phyloP scores from a whole-genome alignment of 2,329 filamentous ascomycete species.

The Fusarium equiseti region DNA sequence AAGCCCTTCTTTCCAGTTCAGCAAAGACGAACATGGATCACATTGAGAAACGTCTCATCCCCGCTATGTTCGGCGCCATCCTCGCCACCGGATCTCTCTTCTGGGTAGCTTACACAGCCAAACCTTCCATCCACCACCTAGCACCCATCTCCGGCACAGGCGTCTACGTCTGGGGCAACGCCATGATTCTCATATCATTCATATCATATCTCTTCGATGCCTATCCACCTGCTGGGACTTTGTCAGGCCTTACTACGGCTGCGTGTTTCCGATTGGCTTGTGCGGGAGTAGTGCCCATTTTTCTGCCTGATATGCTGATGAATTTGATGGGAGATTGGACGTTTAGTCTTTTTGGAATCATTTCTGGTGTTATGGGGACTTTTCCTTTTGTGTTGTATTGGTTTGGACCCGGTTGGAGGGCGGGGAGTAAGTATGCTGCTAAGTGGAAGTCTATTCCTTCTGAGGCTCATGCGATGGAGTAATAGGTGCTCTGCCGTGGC shows the following conservation, averaged over 20 bases:
- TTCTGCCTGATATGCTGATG: slow-evolving; percentile 6
- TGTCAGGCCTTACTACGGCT: slow-evolving; percentile 1
- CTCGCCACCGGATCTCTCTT: not conserved
- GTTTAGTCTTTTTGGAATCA: slow-evolving; percentile 4
- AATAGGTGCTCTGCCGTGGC: rapidly evolving
- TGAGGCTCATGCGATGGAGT: not conserved
- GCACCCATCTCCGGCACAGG: not conserved
- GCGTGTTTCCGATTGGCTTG: slow-evolving; percentile 9
- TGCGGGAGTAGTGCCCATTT: slow-evolving; percentile 2
- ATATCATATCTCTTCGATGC: slow-evolving; percentile 9
- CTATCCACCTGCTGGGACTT: not conserved
- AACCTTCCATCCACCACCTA: not conserved
- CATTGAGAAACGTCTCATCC: not conserved
- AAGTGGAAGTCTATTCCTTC: not conserved
- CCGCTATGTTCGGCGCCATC: not conserved
- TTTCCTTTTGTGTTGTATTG: slow-evolving; percentile 6
- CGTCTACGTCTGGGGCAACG: not conserved
- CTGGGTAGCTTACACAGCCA: not conserved
- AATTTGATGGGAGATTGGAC: not conserved
- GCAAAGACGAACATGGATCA: not conserved
- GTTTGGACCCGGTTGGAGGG: not conserved
- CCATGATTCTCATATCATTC: slow-evolving; percentile 12
- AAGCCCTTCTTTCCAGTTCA: not conserved
- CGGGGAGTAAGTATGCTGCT: not conserved
- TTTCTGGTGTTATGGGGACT: not conserved